Conservation (phyloP, 2,329 filamentous ascomycete species). For the Penicillium italicum region DNA sequence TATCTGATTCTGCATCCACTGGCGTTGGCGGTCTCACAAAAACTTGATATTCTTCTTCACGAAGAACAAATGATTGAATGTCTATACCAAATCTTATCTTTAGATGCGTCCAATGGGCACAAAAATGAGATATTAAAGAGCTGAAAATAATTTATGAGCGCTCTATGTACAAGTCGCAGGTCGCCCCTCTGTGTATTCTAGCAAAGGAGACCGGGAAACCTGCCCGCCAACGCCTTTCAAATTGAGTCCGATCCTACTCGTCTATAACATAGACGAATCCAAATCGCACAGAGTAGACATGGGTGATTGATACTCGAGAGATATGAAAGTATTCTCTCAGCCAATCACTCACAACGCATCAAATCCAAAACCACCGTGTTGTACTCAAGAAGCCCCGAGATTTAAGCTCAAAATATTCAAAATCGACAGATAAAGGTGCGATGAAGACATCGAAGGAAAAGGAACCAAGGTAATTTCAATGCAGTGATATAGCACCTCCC, state of each 20-base stretch:
- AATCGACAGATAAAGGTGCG: constrained; percentile 15
- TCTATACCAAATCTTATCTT: constrained; percentile 20
- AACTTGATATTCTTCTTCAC: constrained; percentile 17
- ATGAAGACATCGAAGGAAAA: constrained; percentile 18
- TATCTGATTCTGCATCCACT: constrained; percentile 16
- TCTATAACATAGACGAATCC: neutral
- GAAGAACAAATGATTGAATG: constrained; percentile 26
- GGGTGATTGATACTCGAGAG: neutral
- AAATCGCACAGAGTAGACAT: constrained; percentile 1
- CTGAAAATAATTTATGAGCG: constrained; percentile 14
- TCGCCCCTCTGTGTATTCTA: constrained; percentile 10
- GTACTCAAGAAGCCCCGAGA: constrained; percentile 16
- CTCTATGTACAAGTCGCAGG: constrained; percentile 24
- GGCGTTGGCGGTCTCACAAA: constrained; percentile 21
- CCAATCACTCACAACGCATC: constrained; percentile 12
- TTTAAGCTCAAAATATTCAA: constrained; percentile 15
- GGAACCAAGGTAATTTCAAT: constrained; percentile 34
- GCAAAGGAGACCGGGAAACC: constrained; percentile 18
- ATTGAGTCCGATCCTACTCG: neutral
- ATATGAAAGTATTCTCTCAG: neutral
- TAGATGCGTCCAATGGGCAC: constrained; percentile 5
- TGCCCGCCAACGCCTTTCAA: constrained; percentile 17
- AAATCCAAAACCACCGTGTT: constrained; percentile 8
- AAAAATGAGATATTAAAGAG: constrained; percentile 7
- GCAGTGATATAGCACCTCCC: constrained; percentile 77